Evolutionary conservation across 2,329 filamentous ascomycete genomes (phyloP).

Genomic region (Fusarium agapanthi): DNA sequence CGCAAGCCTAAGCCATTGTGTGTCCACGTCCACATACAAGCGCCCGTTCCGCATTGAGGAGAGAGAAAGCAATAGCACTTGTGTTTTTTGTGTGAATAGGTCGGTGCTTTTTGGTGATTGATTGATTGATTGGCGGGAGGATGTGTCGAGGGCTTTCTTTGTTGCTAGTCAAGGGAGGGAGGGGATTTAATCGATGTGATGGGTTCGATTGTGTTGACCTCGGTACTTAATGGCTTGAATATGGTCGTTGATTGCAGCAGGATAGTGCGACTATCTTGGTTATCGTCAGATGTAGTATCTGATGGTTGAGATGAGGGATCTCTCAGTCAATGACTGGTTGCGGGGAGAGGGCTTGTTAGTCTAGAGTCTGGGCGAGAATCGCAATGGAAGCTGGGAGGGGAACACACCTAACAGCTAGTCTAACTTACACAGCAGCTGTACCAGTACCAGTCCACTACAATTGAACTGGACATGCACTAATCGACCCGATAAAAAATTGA

Average conservation of each 20-base stretch:
- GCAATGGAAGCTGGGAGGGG: constrained; percentile 27
- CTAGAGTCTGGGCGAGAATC: constrained; percentile 24
- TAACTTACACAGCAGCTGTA: constrained; percentile 15
- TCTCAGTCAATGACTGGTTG: constrained; percentile 34
- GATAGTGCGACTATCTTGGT: constrained; percentile 8
- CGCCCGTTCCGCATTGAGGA: constrained; percentile 46
- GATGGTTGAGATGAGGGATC: constrained; percentile 18
- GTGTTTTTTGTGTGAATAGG: constrained; percentile 1
- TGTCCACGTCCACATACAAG: constrained; percentile 50
- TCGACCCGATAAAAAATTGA: constrained; percentile 3
- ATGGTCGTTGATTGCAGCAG: neutral
- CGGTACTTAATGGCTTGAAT: neutral
- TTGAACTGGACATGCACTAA: constrained; percentile 1
- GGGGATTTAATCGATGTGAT: neutral
- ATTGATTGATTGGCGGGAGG: neutral
- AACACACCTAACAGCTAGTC: constrained; percentile 17
- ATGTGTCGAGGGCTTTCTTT: constrained; percentile 15
- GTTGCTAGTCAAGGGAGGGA: constrained; percentile 3
- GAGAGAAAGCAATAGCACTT: constrained; percentile 11
- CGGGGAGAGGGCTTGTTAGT: constrained; percentile 41
- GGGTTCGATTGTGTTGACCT: neutral
- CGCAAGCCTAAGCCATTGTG: constrained; percentile 57
- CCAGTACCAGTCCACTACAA: constrained; percentile 11
- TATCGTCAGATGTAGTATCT: constrained; percentile 4
- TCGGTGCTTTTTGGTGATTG: constrained; percentile 7